Base-by-base conservation (phyloP, 306 rosid species). In the Carpinus viminea region DNA sequence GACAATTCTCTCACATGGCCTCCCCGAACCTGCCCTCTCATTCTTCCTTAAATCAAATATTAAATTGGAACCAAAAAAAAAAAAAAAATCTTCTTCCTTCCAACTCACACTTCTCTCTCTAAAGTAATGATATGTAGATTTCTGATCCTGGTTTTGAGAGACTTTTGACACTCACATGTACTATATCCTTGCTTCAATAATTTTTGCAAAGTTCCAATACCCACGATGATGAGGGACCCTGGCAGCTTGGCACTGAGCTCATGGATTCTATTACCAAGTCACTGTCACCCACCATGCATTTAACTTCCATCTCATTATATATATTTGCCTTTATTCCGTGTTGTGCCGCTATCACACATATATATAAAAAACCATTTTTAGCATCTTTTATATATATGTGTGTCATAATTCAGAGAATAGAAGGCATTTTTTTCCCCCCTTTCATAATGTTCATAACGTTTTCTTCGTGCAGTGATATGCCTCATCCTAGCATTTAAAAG, bases 131-230 rank as follows among this genome's bases (percentile, higher is more conserved):
- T 50, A 38, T 38, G 66, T 65, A 82, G 72, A 57, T 76, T 82
- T 79, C 62, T 61, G 47, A 24, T 78, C 76, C 78, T 76, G 74
- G 79, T 76, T 84, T 84, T 76, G 86, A 86, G 86, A 86, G 83
- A 71, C 81, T 78, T 84, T 84, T 74, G 86, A 86, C 87, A 80
- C 81, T 53, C 76, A 73, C 43, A 45, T 1, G 3, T 48, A 9
- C 72, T 72, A 36, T 78, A 81, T 87, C 73, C 83, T 76, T 76
- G 69, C 82, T 36, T 65, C 93, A 85, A 89, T 87, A 80, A 83
- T 87, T 85, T 75, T 65, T 75, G 77, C 65, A 75, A 82, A 81
- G 86, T 81, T 80, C 64, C 66, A 53, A 83, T 73, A 70, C 57
- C 60, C 50, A 8, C 10, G 21, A 70, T 28, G 51, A 60, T 17